Evolutionary conservation across 441 rosid species (phyloP), one percentile per base, ranked within the genome.

Genomic region (Biscutella laevigata): DNA sequence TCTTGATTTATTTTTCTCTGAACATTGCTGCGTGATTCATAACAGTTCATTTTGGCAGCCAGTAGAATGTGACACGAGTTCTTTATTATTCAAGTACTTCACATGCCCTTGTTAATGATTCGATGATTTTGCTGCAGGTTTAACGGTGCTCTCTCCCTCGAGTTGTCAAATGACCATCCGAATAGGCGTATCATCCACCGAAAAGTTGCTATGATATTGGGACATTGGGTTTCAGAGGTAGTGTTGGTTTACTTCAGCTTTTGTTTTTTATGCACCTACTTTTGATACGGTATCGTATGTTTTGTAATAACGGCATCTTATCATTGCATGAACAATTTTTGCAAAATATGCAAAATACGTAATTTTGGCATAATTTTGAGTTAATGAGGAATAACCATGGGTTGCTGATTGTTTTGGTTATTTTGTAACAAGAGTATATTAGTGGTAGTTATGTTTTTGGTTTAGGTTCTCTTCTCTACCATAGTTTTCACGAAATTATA

Each of bases 221-320:
- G 99, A 53, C 99, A 94, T 51, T 94, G 97, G 97, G 97, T 94
- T 67, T 94, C 97, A 29, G 99, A 94, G 97, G 99, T 94, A 81
- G 44, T 28, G 30, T 6, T 10, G 27, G 52, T 69, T 25, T 29
- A 46, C 35, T 54, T 27, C 3, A 25, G 48, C 26, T 54, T 53
- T 53, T 40, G 19, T 50, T 39, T 32, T n/a, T n/a, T n/a, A 30
- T 53, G 46, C 49, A 49, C n/a, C 36, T 27, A 49, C 51, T 41
- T 5, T 38, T 38, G 29, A 7, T 53, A 12, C 37, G 50, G 10
- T 6, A 40, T 56, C 36, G 26, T 28, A 56, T 48, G 13, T 41
- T 24, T 24, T 33, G 11, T 26, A 13, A 41, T 40, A 24, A 41
- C 9, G 16, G 20, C 22, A 57, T 64, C 33, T 35, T 37, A 45